phyloP scores from a whole-genome alignment of 129 eudicot species.

The Centella asiatica region DNA sequence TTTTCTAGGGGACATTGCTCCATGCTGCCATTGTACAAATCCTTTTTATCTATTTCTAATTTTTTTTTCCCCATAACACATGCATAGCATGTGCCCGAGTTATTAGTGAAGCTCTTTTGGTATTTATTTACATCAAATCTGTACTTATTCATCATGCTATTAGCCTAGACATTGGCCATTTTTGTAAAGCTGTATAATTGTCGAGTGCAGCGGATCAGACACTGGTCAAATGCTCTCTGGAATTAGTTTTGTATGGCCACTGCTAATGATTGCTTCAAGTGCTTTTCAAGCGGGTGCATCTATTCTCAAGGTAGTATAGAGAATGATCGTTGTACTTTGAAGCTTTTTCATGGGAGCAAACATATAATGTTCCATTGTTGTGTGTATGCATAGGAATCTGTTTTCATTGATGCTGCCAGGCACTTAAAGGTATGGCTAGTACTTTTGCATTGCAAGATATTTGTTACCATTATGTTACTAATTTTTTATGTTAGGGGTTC shows the following conservation, averaged over 20 bases:
- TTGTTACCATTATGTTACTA: neutral
- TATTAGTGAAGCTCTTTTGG: no score
- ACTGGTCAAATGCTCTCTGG: slow-evolving; percentile 73
- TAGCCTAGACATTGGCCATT: neutral
- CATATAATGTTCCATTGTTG: neutral
- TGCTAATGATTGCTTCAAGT: slow-evolving; percentile 74
- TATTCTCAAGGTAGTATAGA: slow-evolving; percentile 54
- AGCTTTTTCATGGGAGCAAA: neutral
- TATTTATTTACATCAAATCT: no score
- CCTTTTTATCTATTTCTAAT: no score
- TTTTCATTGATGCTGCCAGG: slow-evolving; percentile 59
- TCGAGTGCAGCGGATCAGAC: slow-evolving; percentile 61
- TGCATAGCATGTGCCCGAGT: no score
- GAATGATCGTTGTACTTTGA: slow-evolving; percentile 6
- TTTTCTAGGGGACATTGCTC: no score
- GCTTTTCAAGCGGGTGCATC: slow-evolving; percentile 94
- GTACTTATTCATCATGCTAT: neutral
- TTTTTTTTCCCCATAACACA: no score
- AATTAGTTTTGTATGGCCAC: slow-evolving; percentile 67
- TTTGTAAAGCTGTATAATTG: slow-evolving; percentile 3
- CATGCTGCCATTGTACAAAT: no score
- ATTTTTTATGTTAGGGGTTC: no score
- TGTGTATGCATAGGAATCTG: slow-evolving; percentile 53
- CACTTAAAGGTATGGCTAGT: slow-evolving; percentile 52
- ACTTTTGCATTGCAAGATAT: slow-evolving; percentile 2